Conservation (phyloP, 352 stramenopile species). For the Globisporangium okanoganense region DNA sequence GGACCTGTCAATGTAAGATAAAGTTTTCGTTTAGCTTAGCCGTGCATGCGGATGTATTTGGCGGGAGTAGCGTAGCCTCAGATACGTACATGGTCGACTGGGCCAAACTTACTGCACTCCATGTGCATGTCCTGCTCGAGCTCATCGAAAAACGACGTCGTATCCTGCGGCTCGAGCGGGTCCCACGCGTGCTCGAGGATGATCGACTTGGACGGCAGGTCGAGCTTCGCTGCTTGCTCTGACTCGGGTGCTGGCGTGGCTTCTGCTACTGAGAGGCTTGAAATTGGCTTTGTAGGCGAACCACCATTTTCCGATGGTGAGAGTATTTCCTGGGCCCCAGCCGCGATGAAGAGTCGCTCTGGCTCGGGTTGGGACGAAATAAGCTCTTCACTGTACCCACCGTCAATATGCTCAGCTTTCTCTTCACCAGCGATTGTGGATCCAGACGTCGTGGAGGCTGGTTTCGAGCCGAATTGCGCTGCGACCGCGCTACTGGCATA, state of each 20-base stretch:
- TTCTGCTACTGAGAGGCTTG: neutral
- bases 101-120: conserved; percentile 69
- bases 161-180: conserved; percentile 39
- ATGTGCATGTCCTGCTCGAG: conserved; percentile 76
- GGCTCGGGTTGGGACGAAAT: conserved; percentile 9
- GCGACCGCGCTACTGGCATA: conserved; percentile 31
- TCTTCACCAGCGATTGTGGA: neutral
- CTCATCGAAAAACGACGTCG: conserved; percentile 58
- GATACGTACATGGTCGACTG: conserved; percentile 42
- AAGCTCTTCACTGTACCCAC: neutral
- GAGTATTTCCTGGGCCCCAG: neutral
- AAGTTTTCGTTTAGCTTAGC: no score
- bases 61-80: neutral
- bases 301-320: neutral
- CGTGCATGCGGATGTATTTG: neutral
- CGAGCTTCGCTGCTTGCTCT: conserved; percentile 10
- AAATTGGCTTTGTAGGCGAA: neutral
- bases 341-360: conserved; percentile 9
- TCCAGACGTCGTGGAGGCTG: neutral
- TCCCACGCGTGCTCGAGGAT: conserved; percentile 64
- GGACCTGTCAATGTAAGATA: conserved; percentile 25
- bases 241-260: neutral
- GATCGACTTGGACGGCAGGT: conserved; percentile 56
- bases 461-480: conserved; percentile 45
- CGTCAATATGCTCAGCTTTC: neutral